phyloP scores from a whole-genome alignment of 495 filamentous ascomycete genomes.

The Daldinia bambusicola region DNA sequence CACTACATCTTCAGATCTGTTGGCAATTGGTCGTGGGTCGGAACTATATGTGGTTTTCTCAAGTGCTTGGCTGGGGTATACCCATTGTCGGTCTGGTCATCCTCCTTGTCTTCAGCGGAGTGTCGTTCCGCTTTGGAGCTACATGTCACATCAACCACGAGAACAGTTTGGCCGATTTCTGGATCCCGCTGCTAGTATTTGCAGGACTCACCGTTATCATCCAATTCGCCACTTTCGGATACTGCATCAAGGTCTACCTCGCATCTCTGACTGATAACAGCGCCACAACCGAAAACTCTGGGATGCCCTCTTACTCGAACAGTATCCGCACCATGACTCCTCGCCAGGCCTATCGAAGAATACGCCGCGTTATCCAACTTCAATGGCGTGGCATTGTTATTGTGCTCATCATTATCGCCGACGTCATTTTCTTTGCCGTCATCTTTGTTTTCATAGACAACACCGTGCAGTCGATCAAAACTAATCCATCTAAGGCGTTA shows the following conservation, averaged over 20 bases:
- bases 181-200: slow-evolving; percentile 87
- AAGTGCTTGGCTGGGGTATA: slow-evolving; percentile 83
- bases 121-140: slow-evolving; percentile 90
- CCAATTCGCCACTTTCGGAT: slow-evolving; percentile 86
- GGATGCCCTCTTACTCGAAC: slow-evolving; percentile 78
- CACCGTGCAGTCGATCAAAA: slow-evolving; percentile 64
- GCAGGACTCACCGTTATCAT: slow-evolving; percentile 79
- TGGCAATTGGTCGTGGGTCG: slow-evolving; percentile 92
- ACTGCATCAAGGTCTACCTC: slow-evolving; percentile 95
- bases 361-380: slow-evolving; percentile 85
- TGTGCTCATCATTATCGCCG: slow-evolving; percentile 84
- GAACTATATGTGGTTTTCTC: slow-evolving; percentile 89
- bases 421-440: slow-evolving; percentile 91
- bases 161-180: slow-evolving; percentile 83
- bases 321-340: slow-evolving; percentile 87
- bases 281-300: slow-evolving; percentile 74
- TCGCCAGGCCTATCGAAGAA: slow-evolving; percentile 84
- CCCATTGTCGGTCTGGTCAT: slow-evolving; percentile 76
- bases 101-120: slow-evolving; percentile 85
- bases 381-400: slow-evolving; percentile 94
- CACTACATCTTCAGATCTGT: slow-evolving; percentile 96
- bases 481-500: slow-evolving; percentile 62
- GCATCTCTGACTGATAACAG: slow-evolving; percentile 80
- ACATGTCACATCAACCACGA: slow-evolving; percentile 93
- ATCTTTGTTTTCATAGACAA: slow-evolving; percentile 88